Base-by-base conservation (phyloP, 805 yeast genomes). In the Tetrapisispora fleetii region DNA sequence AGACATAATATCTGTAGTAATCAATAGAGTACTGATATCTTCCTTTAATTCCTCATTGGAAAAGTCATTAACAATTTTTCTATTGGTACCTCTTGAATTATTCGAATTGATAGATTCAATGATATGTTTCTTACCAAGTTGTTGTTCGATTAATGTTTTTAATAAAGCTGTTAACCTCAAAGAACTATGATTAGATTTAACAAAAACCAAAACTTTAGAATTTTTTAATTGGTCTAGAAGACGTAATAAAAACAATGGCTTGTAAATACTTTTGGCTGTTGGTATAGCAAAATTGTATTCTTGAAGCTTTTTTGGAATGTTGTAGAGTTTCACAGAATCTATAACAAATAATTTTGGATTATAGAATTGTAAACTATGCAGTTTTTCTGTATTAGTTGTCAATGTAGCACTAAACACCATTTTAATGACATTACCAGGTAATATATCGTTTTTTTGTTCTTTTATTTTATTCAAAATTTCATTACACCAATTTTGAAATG, bases 1-100 rank as follows among this genome's bases (percentile, higher is more conserved):
- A n/a, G 97, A 85, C 64, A 93, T 84, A 57, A 93, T 73, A 68
- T 93, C 99, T 0, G 99, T 93, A 24, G 87, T 89, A 51, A 77
- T 81, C 63, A 78, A 71, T 36, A 88, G 47, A 22, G 54, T 48
- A 30, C 44, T 13, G 30, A 30, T 18, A 37, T 40, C 48, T 40
- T 73, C 69, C 43, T 79, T 68, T 1, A 75, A 71, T 17, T 80
- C 80, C 2, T 62, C 36, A 8, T 28, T 22, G 9, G 52, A 58
- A 59, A 93, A 90, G 7, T 73, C 73, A 38, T 76, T 72, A 48
- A 93, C 70, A 1, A 81, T 69, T 54, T 77, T 76, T 43, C 72
- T 67, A 41, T 93, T 77, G 28, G 76, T 72, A 11, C 69, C 65
- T 48, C 72, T 71, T 44, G 79, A 59, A 77, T 72, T 55, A 79